phyloP scores from a whole-genome alignment of 2,329 filamentous ascomycete species.

The Colletotrichum plurivorum region DNA sequence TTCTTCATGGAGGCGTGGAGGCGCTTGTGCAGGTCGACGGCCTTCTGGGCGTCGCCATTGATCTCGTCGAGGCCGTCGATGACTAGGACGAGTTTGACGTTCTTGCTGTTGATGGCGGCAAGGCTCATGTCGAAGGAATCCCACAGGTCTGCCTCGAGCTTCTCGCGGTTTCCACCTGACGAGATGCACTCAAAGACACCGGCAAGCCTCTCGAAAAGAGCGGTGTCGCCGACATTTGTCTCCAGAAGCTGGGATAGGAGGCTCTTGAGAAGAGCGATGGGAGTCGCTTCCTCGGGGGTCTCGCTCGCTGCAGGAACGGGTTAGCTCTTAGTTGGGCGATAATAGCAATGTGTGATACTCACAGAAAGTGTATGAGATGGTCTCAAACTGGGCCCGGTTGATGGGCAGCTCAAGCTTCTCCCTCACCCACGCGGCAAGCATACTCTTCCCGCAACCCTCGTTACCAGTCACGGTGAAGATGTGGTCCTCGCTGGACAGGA shows the following conservation, averaged over 20 bases:
- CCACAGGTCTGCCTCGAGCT: constrained; percentile 52
- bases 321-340: not conserved
- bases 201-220: constrained; percentile 50
- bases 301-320: constrained; percentile 44
- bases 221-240: constrained; percentile 54
- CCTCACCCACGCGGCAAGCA: constrained; percentile 56
- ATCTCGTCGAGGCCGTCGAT: constrained; percentile 56
- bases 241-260: constrained; percentile 55
- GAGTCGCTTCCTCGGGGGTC: constrained; percentile 48
- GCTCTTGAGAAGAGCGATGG: constrained; percentile 52
- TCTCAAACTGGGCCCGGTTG: constrained; percentile 51
- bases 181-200: constrained; percentile 46
- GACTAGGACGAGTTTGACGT: constrained; percentile 50
- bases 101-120: constrained; percentile 46
- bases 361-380: constrained; percentile 55
- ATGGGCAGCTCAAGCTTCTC: constrained; percentile 56
- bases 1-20: constrained; percentile 49
- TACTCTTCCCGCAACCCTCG: constrained; percentile 53
- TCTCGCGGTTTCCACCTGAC: constrained; percentile 42
- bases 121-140: constrained; percentile 51
- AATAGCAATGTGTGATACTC: constrained; percentile 33
- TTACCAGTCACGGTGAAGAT: constrained; percentile 53
- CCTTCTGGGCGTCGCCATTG: constrained; percentile 43
- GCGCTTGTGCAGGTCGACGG: constrained; percentile 47
- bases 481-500: constrained; percentile 51